Conservation (phyloP, 2,329 filamentous ascomycete species). For the Ceratocystis lukuohia region DNA sequence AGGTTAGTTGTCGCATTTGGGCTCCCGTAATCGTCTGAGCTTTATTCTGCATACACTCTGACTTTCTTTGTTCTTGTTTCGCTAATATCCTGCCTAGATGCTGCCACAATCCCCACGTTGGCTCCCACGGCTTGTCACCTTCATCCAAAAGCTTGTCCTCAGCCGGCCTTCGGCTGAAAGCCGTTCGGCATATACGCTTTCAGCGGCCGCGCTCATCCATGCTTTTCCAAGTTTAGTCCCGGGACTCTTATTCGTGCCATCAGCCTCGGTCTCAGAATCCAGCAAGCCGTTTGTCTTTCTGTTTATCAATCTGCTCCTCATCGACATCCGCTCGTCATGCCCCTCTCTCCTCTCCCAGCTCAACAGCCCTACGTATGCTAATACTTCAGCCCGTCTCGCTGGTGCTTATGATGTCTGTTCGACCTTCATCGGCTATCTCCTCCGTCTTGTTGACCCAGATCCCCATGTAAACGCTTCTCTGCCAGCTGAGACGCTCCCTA, state of each 20-base stretch:
- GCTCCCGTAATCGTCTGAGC: neutral
- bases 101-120: constrained; percentile 39
- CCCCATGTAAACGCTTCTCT: constrained; percentile 13
- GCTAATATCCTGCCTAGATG: constrained; percentile 28
- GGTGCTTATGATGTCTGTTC: constrained; percentile 50
- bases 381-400: constrained; percentile 40
- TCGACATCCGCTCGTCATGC: constrained; percentile 50
- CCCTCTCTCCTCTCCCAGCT: constrained; percentile 46
- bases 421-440: constrained; percentile 44
- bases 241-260: constrained; percentile 39
- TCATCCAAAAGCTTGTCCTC: constrained; percentile 41
- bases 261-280: constrained; percentile 21
- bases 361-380: constrained; percentile 40
- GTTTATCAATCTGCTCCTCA: constrained; percentile 49
- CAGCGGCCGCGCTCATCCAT: constrained; percentile 44
- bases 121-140: constrained; percentile 35
- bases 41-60: neutral
- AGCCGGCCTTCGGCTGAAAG: constrained; percentile 42
- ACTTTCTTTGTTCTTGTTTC: neutral
- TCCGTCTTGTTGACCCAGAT: constrained; percentile 39
- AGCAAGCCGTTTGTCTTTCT: constrained; percentile 48
- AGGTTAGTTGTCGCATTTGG: constrained; percentile 28
- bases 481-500: constrained; percentile 18
- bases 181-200: constrained; percentile 45
- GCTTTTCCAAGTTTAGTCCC: constrained; percentile 37